Evolutionary conservation across 1,139 yeast species (phyloP).

Genomic region (Hanseniaspora sp.): DNA sequence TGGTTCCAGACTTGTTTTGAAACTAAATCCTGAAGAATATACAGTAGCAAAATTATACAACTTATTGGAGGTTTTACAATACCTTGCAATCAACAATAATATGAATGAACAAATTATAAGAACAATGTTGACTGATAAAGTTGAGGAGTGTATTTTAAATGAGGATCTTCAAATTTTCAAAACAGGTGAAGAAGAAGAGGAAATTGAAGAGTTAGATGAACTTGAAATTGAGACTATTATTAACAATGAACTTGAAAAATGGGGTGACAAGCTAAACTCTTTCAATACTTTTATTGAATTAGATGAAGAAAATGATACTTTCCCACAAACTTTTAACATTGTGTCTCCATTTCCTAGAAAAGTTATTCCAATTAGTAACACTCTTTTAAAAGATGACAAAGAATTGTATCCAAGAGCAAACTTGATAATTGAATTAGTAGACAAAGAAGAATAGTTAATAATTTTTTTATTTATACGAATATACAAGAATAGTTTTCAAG

Average conservation of each 20-base stretch:
- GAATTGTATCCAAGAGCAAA: conserved; percentile 55
- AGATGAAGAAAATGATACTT: conserved; percentile 26
- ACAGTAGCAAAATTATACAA: conserved; percentile 44
- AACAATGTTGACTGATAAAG: conserved; percentile 32
- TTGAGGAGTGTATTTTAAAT: conserved; percentile 32
- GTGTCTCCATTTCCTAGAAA: conserved; percentile 50
- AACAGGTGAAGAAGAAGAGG: not conserved
- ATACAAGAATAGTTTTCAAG: not conserved
- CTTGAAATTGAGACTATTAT: conserved; percentile 18
- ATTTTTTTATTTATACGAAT: too few relatives aligned
- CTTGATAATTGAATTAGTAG: conserved; percentile 40
- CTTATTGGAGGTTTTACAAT: conserved; percentile 41
- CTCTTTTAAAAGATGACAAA: conserved; percentile 29
- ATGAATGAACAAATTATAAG: conserved; percentile 17
- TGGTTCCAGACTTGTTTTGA: conserved; percentile 54
- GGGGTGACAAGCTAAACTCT: conserved; percentile 14
- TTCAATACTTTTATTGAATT: not conserved
- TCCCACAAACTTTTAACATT: conserved; percentile 37
- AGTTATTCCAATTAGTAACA: conserved; percentile 31
- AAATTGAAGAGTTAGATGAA: conserved; percentile 19
- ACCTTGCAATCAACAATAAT: conserved; percentile 18
- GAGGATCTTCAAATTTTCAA: conserved; percentile 33
- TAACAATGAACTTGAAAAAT: conserved; percentile 20
- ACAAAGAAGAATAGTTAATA: conserved; percentile 25
- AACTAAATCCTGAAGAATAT: conserved; percentile 30